Conservation (phyloP, 2,329 filamentous ascomycete species). For the Aspergillus sojae region DNA sequence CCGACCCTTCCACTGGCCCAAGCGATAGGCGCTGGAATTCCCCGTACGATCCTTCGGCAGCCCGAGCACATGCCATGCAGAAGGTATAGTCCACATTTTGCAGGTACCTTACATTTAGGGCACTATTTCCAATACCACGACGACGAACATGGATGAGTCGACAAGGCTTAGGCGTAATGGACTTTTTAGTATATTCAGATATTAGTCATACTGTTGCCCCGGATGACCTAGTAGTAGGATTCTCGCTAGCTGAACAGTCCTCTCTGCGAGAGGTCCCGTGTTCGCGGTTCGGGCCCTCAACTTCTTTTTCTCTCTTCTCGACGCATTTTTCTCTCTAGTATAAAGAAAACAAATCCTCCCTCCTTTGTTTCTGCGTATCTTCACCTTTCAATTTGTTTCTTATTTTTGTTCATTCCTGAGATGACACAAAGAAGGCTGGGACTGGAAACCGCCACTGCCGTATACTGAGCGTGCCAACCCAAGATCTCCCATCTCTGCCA, state of each 20-base stretch:
- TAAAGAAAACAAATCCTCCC: neutral
- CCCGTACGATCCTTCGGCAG: conserved; percentile 10
- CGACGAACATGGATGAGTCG: neutral
- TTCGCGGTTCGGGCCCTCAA: neutral
- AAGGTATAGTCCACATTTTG: conserved; percentile 10
- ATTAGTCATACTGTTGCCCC: neutral
- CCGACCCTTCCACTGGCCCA: conserved; percentile 9
- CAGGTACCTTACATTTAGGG: conserved; percentile 22
- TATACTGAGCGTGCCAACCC: conserved; percentile 12
- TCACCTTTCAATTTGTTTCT: neutral
- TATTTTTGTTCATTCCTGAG: neutral
- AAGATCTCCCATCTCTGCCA: conserved; percentile 3
- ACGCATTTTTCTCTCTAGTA: neutral
- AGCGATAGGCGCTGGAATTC: conserved; percentile 21
- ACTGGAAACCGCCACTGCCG: conserved; percentile 1
- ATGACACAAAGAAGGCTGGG: neutral
- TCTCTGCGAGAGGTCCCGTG: neutral
- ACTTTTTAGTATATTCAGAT: neutral
- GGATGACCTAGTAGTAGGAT: neutral
- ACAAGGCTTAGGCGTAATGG: neutral
- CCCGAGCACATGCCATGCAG: conserved; percentile 17
- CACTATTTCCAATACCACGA: neutral
- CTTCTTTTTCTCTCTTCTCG: neutral
- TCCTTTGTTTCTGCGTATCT: neutral
- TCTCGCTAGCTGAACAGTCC: neutral